A percentile compares a stretch with the other conserved stretches of the same genome.
Evolutionary conservation across 2,329 filamentous ascomycete species (phyloP).

Genomic region (Sclerotinia trifoliorum): DNA sequence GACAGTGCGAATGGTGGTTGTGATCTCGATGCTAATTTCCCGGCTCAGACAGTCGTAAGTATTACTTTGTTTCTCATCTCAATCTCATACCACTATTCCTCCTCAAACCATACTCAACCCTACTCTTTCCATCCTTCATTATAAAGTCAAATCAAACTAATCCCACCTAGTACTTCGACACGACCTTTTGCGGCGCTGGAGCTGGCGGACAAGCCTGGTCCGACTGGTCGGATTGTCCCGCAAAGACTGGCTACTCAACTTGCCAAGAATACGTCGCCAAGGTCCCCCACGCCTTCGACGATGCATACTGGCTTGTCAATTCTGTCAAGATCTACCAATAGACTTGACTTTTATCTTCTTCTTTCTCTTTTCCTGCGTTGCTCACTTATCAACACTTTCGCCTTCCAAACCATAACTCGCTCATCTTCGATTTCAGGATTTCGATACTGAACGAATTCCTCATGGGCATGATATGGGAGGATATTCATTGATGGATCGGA

Average conservation of each 20-base stretch:
- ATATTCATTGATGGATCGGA: neutral
- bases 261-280: constrained; percentile 71
- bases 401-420: no score
- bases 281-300: constrained; percentile 67
- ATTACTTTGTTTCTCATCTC: neutral
- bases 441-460: neutral
- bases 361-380: neutral
- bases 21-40: constrained; percentile 68
- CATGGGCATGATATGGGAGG: neutral
- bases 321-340: constrained; percentile 62
- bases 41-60: constrained; percentile 65
- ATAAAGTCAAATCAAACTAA: neutral
- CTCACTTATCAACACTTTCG: neutral
- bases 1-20: constrained; percentile 58
- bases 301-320: constrained; percentile 77
- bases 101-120: no score
- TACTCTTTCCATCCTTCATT: no score
- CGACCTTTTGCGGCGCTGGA: constrained; percentile 84
- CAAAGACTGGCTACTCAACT: constrained; percentile 61
- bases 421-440: no score
- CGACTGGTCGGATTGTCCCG: constrained; percentile 49
- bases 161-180: constrained; percentile 56
- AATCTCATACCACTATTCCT: neutral
- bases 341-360: neutral
- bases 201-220: constrained; percentile 56